Percentiles rank a stretch among this genome's conserved stretches.
Evolutionary conservation across 2,329 filamentous ascomycete species (phyloP).

Genomic region (Stylonectria norvegica): DNA sequence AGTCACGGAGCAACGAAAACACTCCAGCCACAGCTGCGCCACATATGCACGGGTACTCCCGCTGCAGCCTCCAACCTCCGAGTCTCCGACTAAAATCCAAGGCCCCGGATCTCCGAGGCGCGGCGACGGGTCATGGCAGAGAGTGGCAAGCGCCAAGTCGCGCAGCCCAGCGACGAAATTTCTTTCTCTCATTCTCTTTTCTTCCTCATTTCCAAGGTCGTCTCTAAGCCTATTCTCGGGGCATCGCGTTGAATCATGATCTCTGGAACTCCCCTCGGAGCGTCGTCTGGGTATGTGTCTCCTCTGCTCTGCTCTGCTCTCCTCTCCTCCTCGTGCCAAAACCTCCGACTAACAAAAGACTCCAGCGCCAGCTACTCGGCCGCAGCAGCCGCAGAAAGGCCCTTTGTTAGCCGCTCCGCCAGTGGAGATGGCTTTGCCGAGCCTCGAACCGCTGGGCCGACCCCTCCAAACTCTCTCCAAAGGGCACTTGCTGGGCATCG

Average conservation of each 20-base stretch:
- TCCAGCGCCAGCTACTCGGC: conserved; percentile 18
- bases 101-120: no score
- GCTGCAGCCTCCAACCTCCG: no score
- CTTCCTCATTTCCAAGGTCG: no score
- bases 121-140: no score
- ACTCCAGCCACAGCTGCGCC: no score
- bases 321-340: conserved; percentile 4
- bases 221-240: background rate
- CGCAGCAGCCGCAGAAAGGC: conserved; percentile 13
- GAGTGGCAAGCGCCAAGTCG: no score
- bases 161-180: no score
- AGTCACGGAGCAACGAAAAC: background rate
- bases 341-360: conserved; percentile 16
- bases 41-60: no score
- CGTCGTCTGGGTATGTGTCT: conserved; percentile 12
- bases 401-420: conserved; percentile 19
- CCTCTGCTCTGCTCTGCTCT: background rate
- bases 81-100: no score
- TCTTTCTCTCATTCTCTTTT: no score
- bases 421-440: conserved; percentile 24
- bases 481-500: conserved; percentile 20
- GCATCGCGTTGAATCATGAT: conserved; percentile 8
- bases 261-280: conserved; percentile 7
- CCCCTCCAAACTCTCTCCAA: conserved; percentile 29
- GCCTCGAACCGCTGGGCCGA: conserved; percentile 24